phyloP scores from a whole-genome alignment of 495 filamentous ascomycete genomes.

The Podospora conica region DNA sequence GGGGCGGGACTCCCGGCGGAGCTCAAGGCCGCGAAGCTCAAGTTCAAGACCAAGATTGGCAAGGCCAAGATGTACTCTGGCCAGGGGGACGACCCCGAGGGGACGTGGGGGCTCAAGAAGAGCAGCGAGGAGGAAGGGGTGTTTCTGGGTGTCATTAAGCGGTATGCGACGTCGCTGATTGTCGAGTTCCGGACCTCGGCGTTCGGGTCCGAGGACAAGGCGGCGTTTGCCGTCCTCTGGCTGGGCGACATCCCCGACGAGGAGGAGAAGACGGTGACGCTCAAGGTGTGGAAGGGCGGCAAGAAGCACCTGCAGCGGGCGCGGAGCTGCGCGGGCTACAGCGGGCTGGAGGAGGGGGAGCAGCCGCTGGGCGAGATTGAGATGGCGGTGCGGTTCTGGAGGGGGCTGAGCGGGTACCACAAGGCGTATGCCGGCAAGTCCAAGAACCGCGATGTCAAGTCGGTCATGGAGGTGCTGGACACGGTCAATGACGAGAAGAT shows the following conservation, averaged over 20 bases:
- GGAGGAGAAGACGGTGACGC: conserved; percentile 45
- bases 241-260: conserved; percentile 59
- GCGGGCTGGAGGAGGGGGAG: conserved; percentile 36
- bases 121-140: conserved; percentile 40
- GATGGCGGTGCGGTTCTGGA: conserved; percentile 49
- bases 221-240: conserved; percentile 61
- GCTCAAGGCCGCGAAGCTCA: conserved; percentile 44
- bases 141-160: conserved; percentile 53
- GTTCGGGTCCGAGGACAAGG: conserved; percentile 45
- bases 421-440: conserved; percentile 40
- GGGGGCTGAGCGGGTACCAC: conserved; percentile 53
- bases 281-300: conserved; percentile 53
- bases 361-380: conserved; percentile 51
- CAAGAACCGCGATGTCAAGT: conserved; percentile 43
- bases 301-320: conserved; percentile 42
- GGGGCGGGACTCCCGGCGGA: conserved; percentile 33
- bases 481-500: conserved; percentile 51
- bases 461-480: conserved; percentile 58
- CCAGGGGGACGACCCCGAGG: conserved; percentile 14
- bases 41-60: conserved; percentile 48
- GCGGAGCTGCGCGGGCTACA: conserved; percentile 31
- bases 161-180: conserved; percentile 53
- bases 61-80: conserved; percentile 48
- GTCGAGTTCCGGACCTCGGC: conserved; percentile 53
- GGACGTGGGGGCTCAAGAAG: conserved; percentile 28